Evolutionary conservation across 768 basidiomycete species (phyloP).

Genomic region (Plicaturopsis crispa): DNA sequence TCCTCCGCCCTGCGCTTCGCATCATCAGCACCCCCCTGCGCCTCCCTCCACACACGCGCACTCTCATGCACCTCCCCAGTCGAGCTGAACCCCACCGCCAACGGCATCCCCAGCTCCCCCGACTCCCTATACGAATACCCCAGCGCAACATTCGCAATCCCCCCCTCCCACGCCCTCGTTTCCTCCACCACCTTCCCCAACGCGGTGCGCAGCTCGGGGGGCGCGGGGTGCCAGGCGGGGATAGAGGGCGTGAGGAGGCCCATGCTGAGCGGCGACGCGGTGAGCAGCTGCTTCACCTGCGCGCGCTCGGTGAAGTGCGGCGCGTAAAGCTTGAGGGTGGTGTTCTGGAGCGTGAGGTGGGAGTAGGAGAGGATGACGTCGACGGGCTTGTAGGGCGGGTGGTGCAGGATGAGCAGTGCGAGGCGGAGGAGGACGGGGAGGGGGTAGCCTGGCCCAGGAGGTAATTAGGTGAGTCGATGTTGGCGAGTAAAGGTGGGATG

Average conservation of each 20-base stretch:
- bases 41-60: constrained; percentile 58
- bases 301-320: constrained; percentile 55
- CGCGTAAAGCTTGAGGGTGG: constrained; percentile 47
- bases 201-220: constrained; percentile 37
- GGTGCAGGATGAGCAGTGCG: constrained; percentile 64
- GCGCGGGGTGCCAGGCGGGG: constrained; percentile 79
- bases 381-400: constrained; percentile 58
- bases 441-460: constrained; percentile 46
- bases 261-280: constrained; percentile 85
- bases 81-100: constrained; percentile 68
- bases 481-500: not conserved
- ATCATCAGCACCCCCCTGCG: constrained; percentile 31
- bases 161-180: constrained; percentile 30
- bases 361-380: constrained; percentile 79
- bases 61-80: constrained; percentile 69
- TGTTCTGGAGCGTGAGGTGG: constrained; percentile 72
- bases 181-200: constrained; percentile 26
- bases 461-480: not conserved
- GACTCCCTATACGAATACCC: constrained; percentile 59
- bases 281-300: constrained; percentile 56
- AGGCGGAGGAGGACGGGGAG: constrained; percentile 80
- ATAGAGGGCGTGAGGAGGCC: constrained; percentile 52
- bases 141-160: constrained; percentile 60
- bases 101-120: constrained; percentile 39
- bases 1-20: constrained; percentile 36